These are phyloP conservation scores for Phyllosticta citrichinensis DNA, from an alignment of 2,329 filamentous ascomycete species.

Conservation along the genomic window DNA sequence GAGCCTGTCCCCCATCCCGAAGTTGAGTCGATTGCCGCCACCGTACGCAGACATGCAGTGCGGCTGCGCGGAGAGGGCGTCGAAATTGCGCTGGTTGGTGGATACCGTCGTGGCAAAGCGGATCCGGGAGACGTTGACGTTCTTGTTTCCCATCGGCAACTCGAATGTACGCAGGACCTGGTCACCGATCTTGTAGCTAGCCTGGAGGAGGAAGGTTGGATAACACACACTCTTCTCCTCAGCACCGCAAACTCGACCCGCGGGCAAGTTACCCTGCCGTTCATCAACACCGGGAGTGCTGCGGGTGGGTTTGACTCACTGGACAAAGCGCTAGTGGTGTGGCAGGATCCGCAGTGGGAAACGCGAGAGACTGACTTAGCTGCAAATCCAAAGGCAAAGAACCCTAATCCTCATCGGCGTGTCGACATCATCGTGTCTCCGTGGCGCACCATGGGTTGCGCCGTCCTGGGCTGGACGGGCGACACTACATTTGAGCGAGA, in stretches of 20 bases:
- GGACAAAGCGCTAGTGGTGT: conserved; percentile 87
- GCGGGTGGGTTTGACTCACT: conserved; percentile 70
- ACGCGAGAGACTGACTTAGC: conserved; percentile 27
- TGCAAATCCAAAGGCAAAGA: conserved; percentile 38
- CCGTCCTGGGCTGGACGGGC: conserved; percentile 78
- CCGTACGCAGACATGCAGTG: conserved; percentile 58
- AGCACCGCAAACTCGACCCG: conserved; percentile 61
- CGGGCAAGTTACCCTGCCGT: conserved; percentile 55
- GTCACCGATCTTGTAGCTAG: conserved; percentile 59
- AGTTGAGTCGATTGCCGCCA: conserved; percentile 56
- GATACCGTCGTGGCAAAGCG: conserved; percentile 69
- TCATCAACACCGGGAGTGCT: conserved; percentile 31
- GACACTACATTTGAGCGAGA: conserved; percentile 87
- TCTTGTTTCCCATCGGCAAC: conserved; percentile 68
- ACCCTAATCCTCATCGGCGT: conserved; percentile 66
- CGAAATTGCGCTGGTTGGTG: conserved; percentile 61
- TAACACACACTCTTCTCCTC: conserved; percentile 73
- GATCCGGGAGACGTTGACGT: conserved; percentile 76
- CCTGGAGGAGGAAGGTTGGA: conserved; percentile 58
- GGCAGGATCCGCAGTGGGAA: conserved; percentile 58
- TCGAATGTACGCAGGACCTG: conserved; percentile 57
- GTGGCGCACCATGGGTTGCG: conserved; percentile 83
- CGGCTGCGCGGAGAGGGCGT: conserved; percentile 45
- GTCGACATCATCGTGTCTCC: conserved; percentile 89
- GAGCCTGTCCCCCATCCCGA: conserved; percentile 62